Conservation (phyloP, 768 basidiomycete species). For the Nevesoporus exiguus region DNA sequence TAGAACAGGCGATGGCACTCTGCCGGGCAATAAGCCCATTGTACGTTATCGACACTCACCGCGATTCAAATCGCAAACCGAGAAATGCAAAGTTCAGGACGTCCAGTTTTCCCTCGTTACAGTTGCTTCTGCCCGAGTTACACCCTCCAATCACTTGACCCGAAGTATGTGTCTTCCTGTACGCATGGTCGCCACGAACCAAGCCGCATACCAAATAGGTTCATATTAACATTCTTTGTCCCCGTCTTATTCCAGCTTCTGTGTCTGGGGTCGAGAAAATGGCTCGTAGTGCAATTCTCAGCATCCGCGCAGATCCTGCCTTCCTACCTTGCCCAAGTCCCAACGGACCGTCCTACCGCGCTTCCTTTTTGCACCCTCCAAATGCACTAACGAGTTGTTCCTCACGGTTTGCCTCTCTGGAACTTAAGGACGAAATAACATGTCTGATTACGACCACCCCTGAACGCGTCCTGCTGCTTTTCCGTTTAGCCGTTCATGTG, state of each 20-base stretch:
- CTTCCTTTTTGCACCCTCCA: not conserved
- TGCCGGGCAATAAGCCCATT: not conserved
- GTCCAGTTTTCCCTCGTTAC: not conserved
- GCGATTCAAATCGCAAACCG: not conserved
- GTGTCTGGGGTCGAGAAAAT: not conserved
- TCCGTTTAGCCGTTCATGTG: not conserved
- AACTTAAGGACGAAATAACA: not conserved
- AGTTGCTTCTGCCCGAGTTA: too few relatives aligned
- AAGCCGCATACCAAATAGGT: not conserved
- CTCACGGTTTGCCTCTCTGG: constrained; percentile 1
- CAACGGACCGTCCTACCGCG: not conserved
- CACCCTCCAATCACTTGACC: not conserved
- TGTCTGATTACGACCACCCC: constrained; percentile 5
- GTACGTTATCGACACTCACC: not conserved
- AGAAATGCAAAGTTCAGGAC: not conserved
- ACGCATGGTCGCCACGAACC: not conserved
- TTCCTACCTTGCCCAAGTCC: not conserved
- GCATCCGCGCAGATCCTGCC: constrained; percentile 1
- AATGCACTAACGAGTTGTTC: constrained; percentile 15
- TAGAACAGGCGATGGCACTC: not conserved
- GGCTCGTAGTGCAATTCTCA: not conserved
- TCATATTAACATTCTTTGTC: not conserved
- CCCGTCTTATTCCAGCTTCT: not conserved
- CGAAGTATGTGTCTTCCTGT: not conserved
- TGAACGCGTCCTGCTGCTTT: not conserved